These are phyloP conservation scores for Candida tibetensis DNA, from an alignment of 805 yeast genomes.

Conservation along the genomic window DNA sequence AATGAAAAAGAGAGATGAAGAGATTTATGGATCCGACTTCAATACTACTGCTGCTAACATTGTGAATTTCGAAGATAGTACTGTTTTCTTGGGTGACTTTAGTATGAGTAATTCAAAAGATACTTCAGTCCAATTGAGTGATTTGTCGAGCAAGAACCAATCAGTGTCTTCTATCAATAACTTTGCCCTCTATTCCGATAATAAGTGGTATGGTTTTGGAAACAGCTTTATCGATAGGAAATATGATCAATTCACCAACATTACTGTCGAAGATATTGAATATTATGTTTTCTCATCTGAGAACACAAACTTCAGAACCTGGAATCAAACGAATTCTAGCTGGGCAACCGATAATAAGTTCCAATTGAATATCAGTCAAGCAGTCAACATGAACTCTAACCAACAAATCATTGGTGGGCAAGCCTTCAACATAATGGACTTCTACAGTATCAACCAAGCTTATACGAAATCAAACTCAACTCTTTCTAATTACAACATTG, in stretches of 20 bases:
- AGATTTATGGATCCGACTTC: constrained; percentile 29
- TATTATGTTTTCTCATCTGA: constrained; percentile 40
- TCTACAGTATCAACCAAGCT: constrained; percentile 25
- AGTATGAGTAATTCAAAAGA: constrained; percentile 28
- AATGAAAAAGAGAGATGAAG: constrained; percentile 20
- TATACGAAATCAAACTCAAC: constrained; percentile 17
- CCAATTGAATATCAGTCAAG: constrained; percentile 32
- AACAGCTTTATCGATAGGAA: constrained; percentile 20
- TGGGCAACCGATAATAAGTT: constrained; percentile 33
- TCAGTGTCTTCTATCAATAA: constrained; percentile 23
- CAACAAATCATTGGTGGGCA: constrained; percentile 37
- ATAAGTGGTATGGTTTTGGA: constrained; percentile 46
- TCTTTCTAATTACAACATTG: constrained; percentile 22
- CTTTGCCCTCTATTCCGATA: constrained; percentile 32
- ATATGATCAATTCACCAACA: constrained; percentile 30
- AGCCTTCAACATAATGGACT: constrained; percentile 34
- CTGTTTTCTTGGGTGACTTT: constrained; percentile 32
- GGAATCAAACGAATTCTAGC: constrained; percentile 38
- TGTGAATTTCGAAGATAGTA: constrained; percentile 16
- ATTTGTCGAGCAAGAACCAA: constrained; percentile 29
- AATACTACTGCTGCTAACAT: constrained; percentile 28
- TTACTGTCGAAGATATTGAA: constrained; percentile 38
- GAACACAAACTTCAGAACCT: constrained; percentile 25
- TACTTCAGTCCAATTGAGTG: constrained; percentile 20
- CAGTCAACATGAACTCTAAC: constrained; percentile 18